These are phyloP conservation scores for Annulohypoxylon maeteangense DNA, from an alignment of 495 filamentous ascomycete genomes.

Conservation along the genomic window DNA sequence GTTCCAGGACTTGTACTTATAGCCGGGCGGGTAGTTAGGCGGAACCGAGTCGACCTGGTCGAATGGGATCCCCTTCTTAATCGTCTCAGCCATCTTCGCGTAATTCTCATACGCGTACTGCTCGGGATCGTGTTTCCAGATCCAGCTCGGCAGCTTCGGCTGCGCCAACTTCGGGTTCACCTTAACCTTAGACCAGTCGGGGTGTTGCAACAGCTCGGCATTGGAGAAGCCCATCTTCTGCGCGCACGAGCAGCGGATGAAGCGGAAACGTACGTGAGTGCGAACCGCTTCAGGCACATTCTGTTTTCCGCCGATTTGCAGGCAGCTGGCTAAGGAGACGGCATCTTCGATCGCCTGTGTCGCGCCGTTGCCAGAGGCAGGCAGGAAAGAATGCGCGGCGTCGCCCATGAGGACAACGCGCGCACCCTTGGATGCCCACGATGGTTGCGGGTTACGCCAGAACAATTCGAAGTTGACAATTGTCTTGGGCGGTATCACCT, in stretches of 20 bases:
- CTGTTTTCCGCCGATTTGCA: constrained; percentile 63
- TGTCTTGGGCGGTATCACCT: constrained; percentile 63
- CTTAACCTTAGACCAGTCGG: constrained; percentile 66
- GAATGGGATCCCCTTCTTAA: constrained; percentile 52
- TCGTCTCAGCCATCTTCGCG: constrained; percentile 53
- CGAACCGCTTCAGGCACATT: constrained; percentile 57
- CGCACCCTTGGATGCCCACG: constrained; percentile 69
- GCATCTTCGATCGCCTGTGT: constrained; percentile 79
- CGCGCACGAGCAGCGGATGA: constrained; percentile 65
- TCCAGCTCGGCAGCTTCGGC: constrained; percentile 64
- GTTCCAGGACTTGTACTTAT: constrained; percentile 59
- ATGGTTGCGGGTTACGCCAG: constrained; percentile 71
- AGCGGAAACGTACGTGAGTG: constrained; percentile 63
- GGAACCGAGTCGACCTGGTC: constrained; percentile 53
- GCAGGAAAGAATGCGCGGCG: constrained; percentile 75
- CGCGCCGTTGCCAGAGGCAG: constrained; percentile 72
- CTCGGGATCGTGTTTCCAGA: constrained; percentile 68
- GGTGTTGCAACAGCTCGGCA: constrained; percentile 65
- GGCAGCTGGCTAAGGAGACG: constrained; percentile 68
- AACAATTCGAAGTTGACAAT: constrained; percentile 77
- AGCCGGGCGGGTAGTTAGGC: constrained; percentile 57
- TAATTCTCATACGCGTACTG: constrained; percentile 66
- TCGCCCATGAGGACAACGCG: constrained; percentile 73
- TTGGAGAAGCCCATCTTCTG: constrained; percentile 68
- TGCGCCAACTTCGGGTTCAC: constrained; percentile 61